Conservation (phyloP, 2,329 filamentous ascomycete genomes). For the Fonsecaea monophora region DNA sequence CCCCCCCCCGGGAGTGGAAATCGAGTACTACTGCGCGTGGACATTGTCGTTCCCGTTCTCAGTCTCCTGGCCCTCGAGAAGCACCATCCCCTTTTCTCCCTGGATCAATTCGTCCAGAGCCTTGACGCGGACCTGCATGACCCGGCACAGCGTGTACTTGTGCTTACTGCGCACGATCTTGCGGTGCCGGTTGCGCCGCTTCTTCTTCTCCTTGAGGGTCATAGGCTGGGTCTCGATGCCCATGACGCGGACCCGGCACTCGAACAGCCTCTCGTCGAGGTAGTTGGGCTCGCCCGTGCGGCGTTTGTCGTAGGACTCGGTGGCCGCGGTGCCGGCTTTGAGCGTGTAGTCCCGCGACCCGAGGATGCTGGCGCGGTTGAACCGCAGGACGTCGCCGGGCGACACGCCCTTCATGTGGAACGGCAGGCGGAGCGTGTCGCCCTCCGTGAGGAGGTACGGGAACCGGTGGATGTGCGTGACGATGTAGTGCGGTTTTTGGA, state of each 20-base stretch:
- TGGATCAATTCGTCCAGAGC: slow-evolving; percentile 59
- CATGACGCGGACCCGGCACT: slow-evolving; percentile 83
- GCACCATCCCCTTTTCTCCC: slow-evolving; percentile 50
- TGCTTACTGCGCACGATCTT: slow-evolving; percentile 89
- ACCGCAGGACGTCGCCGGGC: slow-evolving; percentile 82
- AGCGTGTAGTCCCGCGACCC: slow-evolving; percentile 91
- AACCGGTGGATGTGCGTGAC: slow-evolving; percentile 56
- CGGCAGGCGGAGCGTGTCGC: slow-evolving; percentile 77
- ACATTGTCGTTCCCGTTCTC: background rate
- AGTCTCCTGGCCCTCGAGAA: slow-evolving; percentile 33
- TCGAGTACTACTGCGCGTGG: background rate
- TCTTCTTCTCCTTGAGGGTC: slow-evolving; percentile 64
- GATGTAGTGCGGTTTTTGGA: slow-evolving; percentile 56
- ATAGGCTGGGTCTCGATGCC: slow-evolving; percentile 79
- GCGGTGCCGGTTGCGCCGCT: slow-evolving; percentile 69
- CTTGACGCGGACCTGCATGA: slow-evolving; percentile 79
- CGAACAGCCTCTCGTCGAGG: slow-evolving; percentile 81
- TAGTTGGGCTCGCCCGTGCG: slow-evolving; percentile 53
- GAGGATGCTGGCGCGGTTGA: slow-evolving; percentile 82
- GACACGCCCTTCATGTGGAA: slow-evolving; percentile 78
- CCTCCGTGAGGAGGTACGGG: slow-evolving; percentile 62
- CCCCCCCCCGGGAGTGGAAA: background rate
- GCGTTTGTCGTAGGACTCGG: slow-evolving; percentile 37
- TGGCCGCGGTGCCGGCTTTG: slow-evolving; percentile 67
- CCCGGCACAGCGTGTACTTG: slow-evolving; percentile 81